Base-by-base conservation (phyloP, 129 eudicot genomes). In the Glebionis coronaria region DNA sequence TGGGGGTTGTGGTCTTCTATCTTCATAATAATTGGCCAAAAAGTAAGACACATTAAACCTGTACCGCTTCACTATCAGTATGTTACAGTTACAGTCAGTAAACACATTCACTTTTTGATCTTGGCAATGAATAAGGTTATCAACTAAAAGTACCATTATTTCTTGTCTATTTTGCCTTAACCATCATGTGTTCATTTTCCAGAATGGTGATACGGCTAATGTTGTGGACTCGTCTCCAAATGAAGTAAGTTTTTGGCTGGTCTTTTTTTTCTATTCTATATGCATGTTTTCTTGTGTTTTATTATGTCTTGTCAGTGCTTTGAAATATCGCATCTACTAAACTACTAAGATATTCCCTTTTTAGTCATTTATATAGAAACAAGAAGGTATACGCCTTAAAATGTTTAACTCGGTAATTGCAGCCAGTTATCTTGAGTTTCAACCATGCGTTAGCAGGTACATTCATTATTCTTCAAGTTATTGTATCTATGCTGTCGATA, bases 401-500 rank as follows among this genome's bases (percentile, higher is more conserved):
- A 93, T 93, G 98, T 88, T 93, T 74, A 93, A 93, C 73, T 80
- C 97, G 0, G 95, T 93, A 29, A 93, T 93, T 71, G 95, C 97
- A 72, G 95, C 98, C 25, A 93, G 90, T 67, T 95, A 93, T 74
- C 98, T 97, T 23, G 95, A 93, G 61, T 93, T 93, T 93, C 98
- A 21, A 84, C 97, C 61, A 93, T 86, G 98, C 85, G 97, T 31
- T 97, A 88, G 77, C 98, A 86, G 97, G 98, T 88, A 72, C 58
- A 18, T 62, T 19, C 60, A 76, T 12, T 12, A 38, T 14, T 45
- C 27, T 49, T 10, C n/a, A 47, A 3, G 3, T 28, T 65, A 56
- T 46, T 45, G 11, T 73, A 12, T 35, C 31, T 58, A 19, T 4
- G 29, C 38, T 29, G 51, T 12, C 21, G 10, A 3, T 53, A 5